These are phyloP conservation scores for Vachellia pachyceras DNA, from an alignment of 306 rosid genomes.

Conservation along the genomic window DNA sequence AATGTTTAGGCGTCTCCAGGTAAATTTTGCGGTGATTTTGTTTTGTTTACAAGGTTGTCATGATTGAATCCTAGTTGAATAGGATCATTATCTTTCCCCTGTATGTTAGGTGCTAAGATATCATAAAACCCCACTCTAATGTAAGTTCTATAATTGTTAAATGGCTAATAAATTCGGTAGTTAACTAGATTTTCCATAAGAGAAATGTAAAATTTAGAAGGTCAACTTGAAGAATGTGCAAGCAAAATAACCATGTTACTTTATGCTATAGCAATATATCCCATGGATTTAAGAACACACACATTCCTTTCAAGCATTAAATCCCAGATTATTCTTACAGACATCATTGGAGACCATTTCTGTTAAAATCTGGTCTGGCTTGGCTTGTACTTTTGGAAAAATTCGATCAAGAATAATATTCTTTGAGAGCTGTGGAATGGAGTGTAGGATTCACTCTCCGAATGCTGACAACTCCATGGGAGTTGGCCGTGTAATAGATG, in stretches of 20 bases:
- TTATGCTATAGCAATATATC: not conserved
- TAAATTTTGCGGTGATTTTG: slow-evolving; percentile 39
- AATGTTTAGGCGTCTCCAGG: slow-evolving; percentile 95
- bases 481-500: not conserved
- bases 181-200: not conserved
- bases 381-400: not conserved
- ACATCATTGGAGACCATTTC: not conserved
- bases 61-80: slow-evolving; percentile 21
- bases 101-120: slow-evolving; percentile 11
- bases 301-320: not conserved
- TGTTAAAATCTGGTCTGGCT: not conserved
- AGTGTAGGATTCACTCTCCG: slow-evolving; percentile 9
- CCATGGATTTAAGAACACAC: not conserved
- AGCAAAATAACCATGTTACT: not conserved
- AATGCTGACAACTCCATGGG: not conserved
- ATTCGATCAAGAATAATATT: not conserved
- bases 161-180: not conserved
- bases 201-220: not conserved
- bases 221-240: not conserved
- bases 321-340: slow-evolving; percentile 12
- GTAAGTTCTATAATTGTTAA: not conserved
- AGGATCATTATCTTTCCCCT: slow-evolving; percentile 11
- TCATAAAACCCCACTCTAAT: not conserved
- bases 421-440: not conserved
- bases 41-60: slow-evolving; percentile 13